Evolutionary conservation across 2,329 filamentous ascomycete species (phyloP).

Genomic region (Calonectria leucothoes): DNA sequence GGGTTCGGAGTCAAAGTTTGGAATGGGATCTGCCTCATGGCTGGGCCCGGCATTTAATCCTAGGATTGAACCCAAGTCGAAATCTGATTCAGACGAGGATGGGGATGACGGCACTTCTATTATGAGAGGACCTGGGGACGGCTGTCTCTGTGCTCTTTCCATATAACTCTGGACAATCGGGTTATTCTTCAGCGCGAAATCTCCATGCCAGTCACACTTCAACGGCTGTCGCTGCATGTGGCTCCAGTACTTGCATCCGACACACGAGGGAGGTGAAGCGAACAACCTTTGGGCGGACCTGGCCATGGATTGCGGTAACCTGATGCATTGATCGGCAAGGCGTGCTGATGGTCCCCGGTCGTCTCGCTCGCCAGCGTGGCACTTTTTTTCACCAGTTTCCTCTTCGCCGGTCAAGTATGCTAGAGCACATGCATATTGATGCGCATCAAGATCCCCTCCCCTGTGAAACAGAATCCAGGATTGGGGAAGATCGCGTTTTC

Average conservation of each 20-base stretch:
- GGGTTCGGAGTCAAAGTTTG: not conserved
- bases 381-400: conserved; percentile 34
- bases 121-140: not conserved
- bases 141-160: not conserved
- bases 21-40: not conserved
- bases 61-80: not conserved
- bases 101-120: not conserved
- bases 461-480: conserved; percentile 41
- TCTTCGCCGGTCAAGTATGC: conserved; percentile 47
- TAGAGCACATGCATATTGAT: conserved; percentile 44
- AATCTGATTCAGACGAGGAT: not conserved
- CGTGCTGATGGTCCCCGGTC: conserved; percentile 23
- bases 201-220: conserved; percentile 40
- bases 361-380: conserved; percentile 21
- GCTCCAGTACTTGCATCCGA: conserved; percentile 46
- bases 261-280: conserved; percentile 38
- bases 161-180: not conserved
- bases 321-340: conserved; percentile 44
- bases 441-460: conserved; percentile 28
- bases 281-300: conserved; percentile 32
- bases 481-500: conserved; percentile 39
- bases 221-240: conserved; percentile 39
- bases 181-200: not conserved
- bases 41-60: not conserved
- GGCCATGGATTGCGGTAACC: conserved; percentile 36